Evolutionary conservation across 164 flowering plant genomes (phyloP).

Genomic region (Kalanchoe fedtschenkoi): DNA sequence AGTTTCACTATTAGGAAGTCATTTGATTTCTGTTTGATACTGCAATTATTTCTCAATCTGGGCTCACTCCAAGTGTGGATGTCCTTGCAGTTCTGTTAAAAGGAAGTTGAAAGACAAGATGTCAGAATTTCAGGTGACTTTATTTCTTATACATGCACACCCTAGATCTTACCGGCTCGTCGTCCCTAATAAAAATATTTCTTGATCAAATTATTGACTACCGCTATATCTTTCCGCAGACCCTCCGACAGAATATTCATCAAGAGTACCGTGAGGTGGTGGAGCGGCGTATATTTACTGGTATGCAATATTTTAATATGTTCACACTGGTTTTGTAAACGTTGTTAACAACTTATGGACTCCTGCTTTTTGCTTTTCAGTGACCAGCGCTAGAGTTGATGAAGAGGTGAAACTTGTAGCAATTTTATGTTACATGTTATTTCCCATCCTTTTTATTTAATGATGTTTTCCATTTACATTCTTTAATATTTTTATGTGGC

Average conservation of each 20-base stretch:
- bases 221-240: constrained; percentile 4
- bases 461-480: background rate
- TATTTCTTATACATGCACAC: background rate
- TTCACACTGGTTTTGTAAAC: constrained; percentile 3
- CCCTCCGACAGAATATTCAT: constrained; percentile 51
- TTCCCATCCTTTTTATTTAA: background rate
- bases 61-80: constrained; percentile 2
- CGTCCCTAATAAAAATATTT: constrained; percentile 1
- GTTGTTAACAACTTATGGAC: constrained; percentile 1
- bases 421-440: background rate
- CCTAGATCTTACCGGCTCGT: background rate
- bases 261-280: constrained; percentile 94
- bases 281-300: constrained; percentile 95
- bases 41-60: background rate
- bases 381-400: constrained; percentile 82
- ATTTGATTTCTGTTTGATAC: background rate
- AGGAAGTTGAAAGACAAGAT: constrained; percentile 83
- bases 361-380: constrained; percentile 26
- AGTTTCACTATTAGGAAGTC: background rate
- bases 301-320: constrained; percentile 21
- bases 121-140: constrained; percentile 75
- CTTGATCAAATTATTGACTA: background rate
- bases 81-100: constrained; percentile 57
- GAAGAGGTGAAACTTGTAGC: constrained; percentile 58
- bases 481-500: constrained; percentile 9